phyloP scores from a whole-genome alignment of 805 yeast genomes.

The Candida suzukii region DNA sequence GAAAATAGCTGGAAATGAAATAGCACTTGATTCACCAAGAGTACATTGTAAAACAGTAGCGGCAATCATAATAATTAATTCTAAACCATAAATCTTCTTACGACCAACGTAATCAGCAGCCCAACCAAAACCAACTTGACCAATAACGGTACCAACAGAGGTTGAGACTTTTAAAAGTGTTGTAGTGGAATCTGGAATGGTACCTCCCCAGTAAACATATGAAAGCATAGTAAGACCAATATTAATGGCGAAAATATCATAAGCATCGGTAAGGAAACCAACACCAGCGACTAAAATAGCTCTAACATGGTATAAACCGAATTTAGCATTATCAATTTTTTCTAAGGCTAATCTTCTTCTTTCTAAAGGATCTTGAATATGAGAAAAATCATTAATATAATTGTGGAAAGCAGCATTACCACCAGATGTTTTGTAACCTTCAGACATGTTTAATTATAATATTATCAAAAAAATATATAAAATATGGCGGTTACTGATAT shows the following conservation, averaged over 20 bases:
- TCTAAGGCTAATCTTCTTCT: conserved; percentile 82
- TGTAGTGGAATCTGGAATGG: conserved; percentile 57
- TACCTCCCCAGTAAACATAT: conserved; percentile 65
- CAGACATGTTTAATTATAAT: neutral
- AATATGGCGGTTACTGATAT: too few species aligned
- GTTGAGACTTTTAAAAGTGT: conserved; percentile 83
- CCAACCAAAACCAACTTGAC: conserved; percentile 81
- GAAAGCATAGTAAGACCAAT: conserved; percentile 74
- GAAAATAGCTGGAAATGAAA: conserved; percentile 67
- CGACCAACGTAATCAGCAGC: conserved; percentile 80
- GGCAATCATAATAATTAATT: conserved; percentile 74
- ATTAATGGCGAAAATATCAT: conserved; percentile 87
- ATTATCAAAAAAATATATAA: neutral
- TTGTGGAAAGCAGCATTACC: conserved; percentile 87
- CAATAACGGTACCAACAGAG: conserved; percentile 90
- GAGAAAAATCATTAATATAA: conserved; percentile 70
- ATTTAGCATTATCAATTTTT: conserved; percentile 71
- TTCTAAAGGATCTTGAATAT: conserved; percentile 77
- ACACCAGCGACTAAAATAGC: conserved; percentile 87
- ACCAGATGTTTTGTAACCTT: conserved; percentile 41
- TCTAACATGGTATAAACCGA: conserved; percentile 79
- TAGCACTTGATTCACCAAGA: conserved; percentile 63
- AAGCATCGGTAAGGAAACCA: conserved; percentile 89
- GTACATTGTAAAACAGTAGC: conserved; percentile 76
- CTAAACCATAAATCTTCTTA: conserved; percentile 81